Base-by-base conservation (phyloP, 2,329 filamentous ascomycete genomes). In the Ophiocordyceps unilateralis region DNA sequence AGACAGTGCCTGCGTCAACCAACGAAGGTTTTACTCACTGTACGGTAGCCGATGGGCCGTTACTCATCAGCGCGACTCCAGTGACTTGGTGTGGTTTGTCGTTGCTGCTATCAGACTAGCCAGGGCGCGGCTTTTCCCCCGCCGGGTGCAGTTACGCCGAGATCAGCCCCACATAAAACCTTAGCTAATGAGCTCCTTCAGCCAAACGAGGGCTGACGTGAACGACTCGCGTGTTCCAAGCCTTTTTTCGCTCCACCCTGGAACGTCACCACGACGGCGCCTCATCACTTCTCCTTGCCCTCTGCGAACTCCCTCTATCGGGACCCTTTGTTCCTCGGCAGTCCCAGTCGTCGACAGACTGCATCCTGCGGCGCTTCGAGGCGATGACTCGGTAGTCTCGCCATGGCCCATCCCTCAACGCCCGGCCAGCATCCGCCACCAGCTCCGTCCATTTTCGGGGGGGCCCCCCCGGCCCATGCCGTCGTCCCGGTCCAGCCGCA, bases 351-450 rank as follows among this genome's bases (percentile, higher is more conserved):
- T 23, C 9, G 40, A 41, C 43, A 9, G 43, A 37, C 41, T 37
- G 28, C 21, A 22, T 40, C 14, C 28, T 23, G 2, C n/a, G 5
- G 15, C 20, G 10, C 28, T n/a, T 20, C 10, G 24, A 34, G 41
- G 38, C 26, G 6, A 45, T 45, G 44, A 41, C 30, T 32, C 24
- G 21, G 14, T 45, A 43, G 24, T 20, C 47, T 49, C n/a, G 54
- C 52, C 55, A 69, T 69, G 66, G 51, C 61, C 55, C 56, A 58
- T 59, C 63, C 61, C 57, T 67, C 68, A 19, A 63, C 63, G 49
- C 67, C 68, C 50, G 61, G 57, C 48, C 61, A 63, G 50, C 51
- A 62, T 50, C 50, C 53, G 48, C 51, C 57, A 47, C 56, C 56
- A 51, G 9, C 32, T 15, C 32, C 46, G 24, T 70, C 66, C 49